phyloP scores from a whole-genome alignment of 305 asterid genomes.

The Stenogyne calaminthoides region DNA sequence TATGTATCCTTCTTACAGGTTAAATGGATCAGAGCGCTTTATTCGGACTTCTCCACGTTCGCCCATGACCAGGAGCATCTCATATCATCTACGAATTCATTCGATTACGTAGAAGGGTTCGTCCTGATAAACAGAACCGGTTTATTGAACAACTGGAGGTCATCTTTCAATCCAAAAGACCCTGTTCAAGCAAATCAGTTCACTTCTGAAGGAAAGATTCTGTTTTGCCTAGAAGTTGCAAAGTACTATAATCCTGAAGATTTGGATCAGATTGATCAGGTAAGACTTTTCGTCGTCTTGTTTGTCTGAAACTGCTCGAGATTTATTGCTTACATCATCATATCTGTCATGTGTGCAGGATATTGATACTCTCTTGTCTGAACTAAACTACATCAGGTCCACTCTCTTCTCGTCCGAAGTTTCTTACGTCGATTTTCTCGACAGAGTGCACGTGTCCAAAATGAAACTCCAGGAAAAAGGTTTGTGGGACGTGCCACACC shows the following conservation, averaged over 20 bases:
- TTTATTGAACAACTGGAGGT: slow-evolving; percentile 81
- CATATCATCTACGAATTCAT: slow-evolving; percentile 55
- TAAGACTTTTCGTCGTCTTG: slow-evolving; percentile 29
- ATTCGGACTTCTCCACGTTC: slow-evolving; percentile 71
- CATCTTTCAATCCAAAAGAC: slow-evolving; percentile 80
- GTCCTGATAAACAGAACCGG: slow-evolving; percentile 79
- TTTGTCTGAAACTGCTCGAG: not conserved
- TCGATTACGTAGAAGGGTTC: slow-evolving; percentile 87
- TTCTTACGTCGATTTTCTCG: slow-evolving; percentile 68
- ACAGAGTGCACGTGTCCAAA: slow-evolving; percentile 81
- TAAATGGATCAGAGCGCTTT: slow-evolving; percentile 87
- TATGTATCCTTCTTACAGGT: slow-evolving; percentile 51
- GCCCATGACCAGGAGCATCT: slow-evolving; percentile 76
- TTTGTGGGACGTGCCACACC: slow-evolving; percentile 93
- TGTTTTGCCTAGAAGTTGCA: slow-evolving; percentile 88
- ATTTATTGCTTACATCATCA: slow-evolving; percentile 5
- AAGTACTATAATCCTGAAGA: slow-evolving; percentile 72
- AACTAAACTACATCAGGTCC: slow-evolving; percentile 61
- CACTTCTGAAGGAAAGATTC: slow-evolving; percentile 77
- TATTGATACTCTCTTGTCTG: slow-evolving; percentile 53
- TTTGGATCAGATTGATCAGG: slow-evolving; percentile 47
- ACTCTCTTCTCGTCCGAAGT: slow-evolving; percentile 77
- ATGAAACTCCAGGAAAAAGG: slow-evolving; percentile 67
- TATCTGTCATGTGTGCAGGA: slow-evolving; percentile 47
- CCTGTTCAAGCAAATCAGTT: slow-evolving; percentile 69